Conservation (phyloP, 108 stramenopile genomes). For the Cyclotella choctawhatcheeana region DNA sequence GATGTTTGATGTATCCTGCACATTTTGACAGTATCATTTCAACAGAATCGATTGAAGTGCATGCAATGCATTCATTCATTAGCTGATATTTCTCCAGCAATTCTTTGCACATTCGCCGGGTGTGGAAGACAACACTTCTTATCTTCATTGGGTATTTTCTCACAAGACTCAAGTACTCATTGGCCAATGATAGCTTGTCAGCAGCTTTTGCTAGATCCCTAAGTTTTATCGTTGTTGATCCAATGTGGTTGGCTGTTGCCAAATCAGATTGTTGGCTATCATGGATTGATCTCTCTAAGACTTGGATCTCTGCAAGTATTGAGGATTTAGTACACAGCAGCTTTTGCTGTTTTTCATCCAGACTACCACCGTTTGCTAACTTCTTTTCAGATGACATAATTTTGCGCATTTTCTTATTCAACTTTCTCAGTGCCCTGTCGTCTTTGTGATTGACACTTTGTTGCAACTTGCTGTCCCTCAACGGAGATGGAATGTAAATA, state of each 20-base stretch:
- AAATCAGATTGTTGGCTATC: neutral
- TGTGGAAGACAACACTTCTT: conserved; percentile 87
- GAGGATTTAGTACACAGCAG: conserved; percentile 54
- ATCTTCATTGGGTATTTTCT: conserved; percentile 77
- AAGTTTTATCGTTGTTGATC: conserved; percentile 35
- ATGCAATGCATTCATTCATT: conserved; percentile 85
- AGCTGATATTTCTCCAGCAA: conserved; percentile 77
- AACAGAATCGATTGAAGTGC: conserved; percentile 61
- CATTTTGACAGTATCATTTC: conserved; percentile 62
- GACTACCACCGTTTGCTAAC: conserved; percentile 14
- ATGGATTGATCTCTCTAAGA: conserved; percentile 15
- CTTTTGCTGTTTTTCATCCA: conserved; percentile 59
- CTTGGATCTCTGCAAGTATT: conserved; percentile 35
- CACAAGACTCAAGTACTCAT: conserved; percentile 80
- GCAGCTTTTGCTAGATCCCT: conserved; percentile 52
- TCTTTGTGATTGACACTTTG: conserved; percentile 1
- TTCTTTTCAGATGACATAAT: conserved; percentile 62
- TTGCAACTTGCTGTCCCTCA: neutral
- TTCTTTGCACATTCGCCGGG: conserved; percentile 80
- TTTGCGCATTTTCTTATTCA: conserved; percentile 67
- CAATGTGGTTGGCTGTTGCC: neutral
- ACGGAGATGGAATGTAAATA: conserved; percentile 34
- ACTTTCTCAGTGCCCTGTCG: conserved; percentile 47
- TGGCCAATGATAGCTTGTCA: conserved; percentile 58
- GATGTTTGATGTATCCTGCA: conserved; percentile 58